Conservation (phyloP, 371 early-diverging fungal genomes). For the Syncephalastrum sp. region DNA sequence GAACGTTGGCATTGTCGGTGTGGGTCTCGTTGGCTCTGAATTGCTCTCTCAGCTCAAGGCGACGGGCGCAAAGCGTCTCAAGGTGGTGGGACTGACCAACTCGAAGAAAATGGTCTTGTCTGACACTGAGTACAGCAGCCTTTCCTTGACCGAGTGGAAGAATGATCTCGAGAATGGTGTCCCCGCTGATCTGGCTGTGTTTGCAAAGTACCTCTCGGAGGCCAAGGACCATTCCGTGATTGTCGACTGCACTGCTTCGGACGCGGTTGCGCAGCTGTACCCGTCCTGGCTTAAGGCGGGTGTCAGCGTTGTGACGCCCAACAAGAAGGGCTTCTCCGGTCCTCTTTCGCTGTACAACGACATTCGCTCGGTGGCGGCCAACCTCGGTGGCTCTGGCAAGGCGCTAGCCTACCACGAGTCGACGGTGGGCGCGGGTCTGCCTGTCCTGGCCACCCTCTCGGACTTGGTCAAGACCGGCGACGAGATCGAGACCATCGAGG, state of each 20-base stretch:
- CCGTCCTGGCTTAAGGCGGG: slow-evolving; percentile 80
- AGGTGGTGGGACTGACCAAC: slow-evolving; percentile 64
- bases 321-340: slow-evolving; percentile 95
- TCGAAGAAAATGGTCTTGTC: slow-evolving; percentile 66
- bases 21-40: slow-evolving; percentile 92
- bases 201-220: slow-evolving; percentile 54
- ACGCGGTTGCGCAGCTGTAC: slow-evolving; percentile 77
- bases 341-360: slow-evolving; percentile 65
- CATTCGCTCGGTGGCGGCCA: slow-evolving; percentile 59
- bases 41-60: slow-evolving; percentile 71
- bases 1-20: slow-evolving; percentile 88
- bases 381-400: slow-evolving; percentile 14
- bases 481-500: slow-evolving; percentile 87
- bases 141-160: slow-evolving; percentile 34
- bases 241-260: slow-evolving; percentile 92
- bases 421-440: slow-evolving; percentile 98
- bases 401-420: slow-evolving; percentile 86
- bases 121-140: slow-evolving; percentile 30
- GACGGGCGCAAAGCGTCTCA: slow-evolving; percentile 33
- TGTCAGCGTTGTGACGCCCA: slow-evolving; percentile 92
- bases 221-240: slow-evolving; percentile 61
- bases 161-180: slow-evolving; percentile 23
- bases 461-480: slow-evolving; percentile 93
- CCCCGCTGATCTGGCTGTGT: slow-evolving; percentile 43
- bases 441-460: slow-evolving; percentile 87